Evolutionary conservation across 768 basidiomycete species (phyloP).

Genomic region (Mycena rosella): DNA sequence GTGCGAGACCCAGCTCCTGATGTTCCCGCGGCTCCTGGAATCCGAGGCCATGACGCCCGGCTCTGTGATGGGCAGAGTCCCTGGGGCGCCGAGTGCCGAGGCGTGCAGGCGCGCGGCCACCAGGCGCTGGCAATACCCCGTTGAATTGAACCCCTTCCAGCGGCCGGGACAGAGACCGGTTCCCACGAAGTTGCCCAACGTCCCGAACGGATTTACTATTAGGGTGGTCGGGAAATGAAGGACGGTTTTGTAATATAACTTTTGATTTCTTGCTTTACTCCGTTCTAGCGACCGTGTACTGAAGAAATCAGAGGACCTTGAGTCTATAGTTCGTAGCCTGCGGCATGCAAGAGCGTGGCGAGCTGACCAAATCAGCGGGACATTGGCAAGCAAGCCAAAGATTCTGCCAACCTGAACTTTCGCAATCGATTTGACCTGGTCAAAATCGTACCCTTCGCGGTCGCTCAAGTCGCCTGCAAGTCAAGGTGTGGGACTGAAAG

Average conservation of each 20-base stretch:
- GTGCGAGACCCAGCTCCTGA: slow-evolving; percentile 29
- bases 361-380: slow-evolving; percentile 63
- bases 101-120: background rate
- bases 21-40: slow-evolving; percentile 1
- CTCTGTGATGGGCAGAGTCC: slow-evolving; percentile 9
- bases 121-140: slow-evolving; percentile 28
- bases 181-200: slow-evolving; percentile 30
- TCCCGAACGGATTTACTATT: slow-evolving; percentile 37
- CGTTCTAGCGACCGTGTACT: too few relatives aligned
- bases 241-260: background rate
- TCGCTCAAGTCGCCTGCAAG: slow-evolving; percentile 79
- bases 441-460: slow-evolving; percentile 84
- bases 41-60: background rate
- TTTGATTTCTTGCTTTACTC: background rate
- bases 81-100: slow-evolving; percentile 2
- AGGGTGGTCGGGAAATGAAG: slow-evolving; percentile 21
- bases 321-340: slow-evolving; percentile 65
- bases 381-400: background rate
- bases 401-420: slow-evolving; percentile 77
- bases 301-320: too few relatives aligned
- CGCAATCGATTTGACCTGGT: slow-evolving; percentile 85
- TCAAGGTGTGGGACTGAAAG: slow-evolving; percentile 6
- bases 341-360: slow-evolving; percentile 76
- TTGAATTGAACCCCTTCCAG: slow-evolving; percentile 40
- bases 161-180: slow-evolving; percentile 38